A percentile compares a stretch with the other conserved stretches of the same genome.
Evolutionary conservation across 2,329 filamentous ascomycete species (phyloP).

Genomic region (Monilinia aucupariae): DNA sequence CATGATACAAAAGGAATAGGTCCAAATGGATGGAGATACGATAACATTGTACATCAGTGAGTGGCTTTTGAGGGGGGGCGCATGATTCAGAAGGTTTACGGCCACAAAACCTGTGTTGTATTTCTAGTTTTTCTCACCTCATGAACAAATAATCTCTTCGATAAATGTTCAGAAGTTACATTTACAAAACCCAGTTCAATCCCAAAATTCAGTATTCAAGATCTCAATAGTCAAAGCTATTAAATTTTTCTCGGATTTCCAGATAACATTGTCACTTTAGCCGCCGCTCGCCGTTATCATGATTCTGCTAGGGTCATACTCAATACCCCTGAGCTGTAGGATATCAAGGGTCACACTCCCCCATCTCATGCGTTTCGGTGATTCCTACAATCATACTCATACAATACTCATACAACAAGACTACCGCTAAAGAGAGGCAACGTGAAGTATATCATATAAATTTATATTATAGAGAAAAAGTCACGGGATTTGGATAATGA

Average conservation of each 20-base stretch:
- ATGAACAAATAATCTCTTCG: constrained; percentile 19
- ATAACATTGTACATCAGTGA: constrained; percentile 30
- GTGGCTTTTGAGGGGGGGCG: constrained; percentile 22
- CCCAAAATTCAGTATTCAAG: background rate
- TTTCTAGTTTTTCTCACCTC: constrained; percentile 35
- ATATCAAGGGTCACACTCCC: constrained; percentile 9
- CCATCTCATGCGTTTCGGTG: constrained; percentile 6
- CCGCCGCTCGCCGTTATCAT: constrained; percentile 2
- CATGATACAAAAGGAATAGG: constrained; percentile 16
- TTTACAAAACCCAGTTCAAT: constrained; percentile 4
- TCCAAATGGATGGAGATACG: constrained; percentile 18
- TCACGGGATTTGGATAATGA: too few species aligned
- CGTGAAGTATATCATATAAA: too few species aligned
- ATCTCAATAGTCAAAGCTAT: constrained; percentile 2
- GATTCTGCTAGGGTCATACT: background rate
- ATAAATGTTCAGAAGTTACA: constrained; percentile 3
- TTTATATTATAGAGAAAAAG: too few species aligned
- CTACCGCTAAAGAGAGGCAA: too few species aligned
- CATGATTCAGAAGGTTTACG: constrained; percentile 25
- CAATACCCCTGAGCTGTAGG: constrained; percentile 12
- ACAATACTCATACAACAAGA: too few species aligned
- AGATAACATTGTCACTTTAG: constrained; percentile 3
- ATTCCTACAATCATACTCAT: background rate
- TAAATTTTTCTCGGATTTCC: background rate
- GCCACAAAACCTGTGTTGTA: constrained; percentile 31